Base-by-base conservation (phyloP, 2,329 filamentous ascomycete genomes). In the Hypomyces rosellus region DNA sequence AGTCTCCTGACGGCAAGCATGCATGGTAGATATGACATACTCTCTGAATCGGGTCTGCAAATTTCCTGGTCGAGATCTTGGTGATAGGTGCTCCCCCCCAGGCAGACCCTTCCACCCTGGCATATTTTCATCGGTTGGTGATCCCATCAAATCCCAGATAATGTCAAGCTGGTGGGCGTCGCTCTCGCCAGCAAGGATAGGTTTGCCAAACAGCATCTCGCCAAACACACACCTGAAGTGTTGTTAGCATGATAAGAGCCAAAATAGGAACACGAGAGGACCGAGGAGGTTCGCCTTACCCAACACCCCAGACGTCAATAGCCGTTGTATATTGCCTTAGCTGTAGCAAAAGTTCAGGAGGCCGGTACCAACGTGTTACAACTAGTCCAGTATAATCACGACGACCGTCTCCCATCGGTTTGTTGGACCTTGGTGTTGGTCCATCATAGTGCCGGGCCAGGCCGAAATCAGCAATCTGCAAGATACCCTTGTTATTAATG, bases 221-320 rank as follows among this genome's bases (percentile, higher is more conserved):
- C 90, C 93, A 69, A 99, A 96, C 2, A 99, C 90, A 64, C 93
- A 99, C n/a, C 87, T 90, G 51, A n/a, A 30, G 5, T 13, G n/a
- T 30, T 33, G 46, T 67, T 48, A 65, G 64, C 40, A 34, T 16
- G 20, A 20, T 20, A 5, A 5, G 20, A 20, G 20, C 20, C 5
- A 20, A 5, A 20, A 20, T 20, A 1, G n/a, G 3, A 8, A 25
- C 8, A 25, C 4, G n/a, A 6, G 16, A 9, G 15, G 9, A 40
- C 8, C 16, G 22, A 30, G 36, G 11, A 11, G 11, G 22, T 16
- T 22, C 13, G 46, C 66, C 82, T 73, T 75, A 91, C 87, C 92
- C 93, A 59, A 96, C 92, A 60, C 93, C 93, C 93, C 93, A 99
- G 71, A 99, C 83, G 68, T 99, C 93, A 61, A 99, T 96, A 9